These are phyloP conservation scores for Chaetomium sp. DNA, from an alignment of 2,329 filamentous ascomycete genomes.

Conservation along the genomic window DNA sequence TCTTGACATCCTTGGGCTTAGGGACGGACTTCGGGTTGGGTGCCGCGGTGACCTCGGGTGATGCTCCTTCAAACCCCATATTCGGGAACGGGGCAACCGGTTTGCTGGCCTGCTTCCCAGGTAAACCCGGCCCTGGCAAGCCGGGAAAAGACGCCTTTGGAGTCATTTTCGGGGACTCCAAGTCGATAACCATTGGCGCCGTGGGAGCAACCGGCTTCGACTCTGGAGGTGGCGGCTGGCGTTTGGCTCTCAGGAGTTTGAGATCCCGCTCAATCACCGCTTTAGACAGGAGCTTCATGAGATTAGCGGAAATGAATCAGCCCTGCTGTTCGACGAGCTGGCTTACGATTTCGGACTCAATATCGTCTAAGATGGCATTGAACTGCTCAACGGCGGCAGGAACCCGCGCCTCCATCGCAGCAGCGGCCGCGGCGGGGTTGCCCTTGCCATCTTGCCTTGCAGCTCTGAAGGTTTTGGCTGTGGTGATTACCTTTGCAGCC, in stretches of 20 bases:
- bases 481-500: constrained; percentile 23
- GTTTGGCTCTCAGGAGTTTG: constrained; percentile 43
- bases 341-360: constrained; percentile 31
- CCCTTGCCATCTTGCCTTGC: constrained; percentile 23
- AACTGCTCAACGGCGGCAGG: constrained; percentile 23
- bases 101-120: constrained; percentile 44
- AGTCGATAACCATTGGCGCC: constrained; percentile 32
- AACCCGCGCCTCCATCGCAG: constrained; percentile 22
- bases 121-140: constrained; percentile 32
- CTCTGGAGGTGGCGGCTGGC: constrained; percentile 32
- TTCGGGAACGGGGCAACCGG: constrained; percentile 58
- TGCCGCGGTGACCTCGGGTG: constrained; percentile 27
- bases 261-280: constrained; percentile 59
- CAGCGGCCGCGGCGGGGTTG: constrained; percentile 17
- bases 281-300: constrained; percentile 52
- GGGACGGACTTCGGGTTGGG: constrained; percentile 29
- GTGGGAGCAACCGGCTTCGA: constrained; percentile 28
- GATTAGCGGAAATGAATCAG: constrained; percentile 22
- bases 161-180: constrained; percentile 27
- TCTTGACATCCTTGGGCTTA: constrained; percentile 32
- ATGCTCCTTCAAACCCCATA: constrained; percentile 53
- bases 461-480: constrained; percentile 27
- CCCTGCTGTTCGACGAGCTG: neutral
- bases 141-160: constrained; percentile 14
- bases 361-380: constrained; percentile 26